Base-by-base conservation (phyloP, 495 filamentous ascomycete species). In the Talaromyces ruber region DNA sequence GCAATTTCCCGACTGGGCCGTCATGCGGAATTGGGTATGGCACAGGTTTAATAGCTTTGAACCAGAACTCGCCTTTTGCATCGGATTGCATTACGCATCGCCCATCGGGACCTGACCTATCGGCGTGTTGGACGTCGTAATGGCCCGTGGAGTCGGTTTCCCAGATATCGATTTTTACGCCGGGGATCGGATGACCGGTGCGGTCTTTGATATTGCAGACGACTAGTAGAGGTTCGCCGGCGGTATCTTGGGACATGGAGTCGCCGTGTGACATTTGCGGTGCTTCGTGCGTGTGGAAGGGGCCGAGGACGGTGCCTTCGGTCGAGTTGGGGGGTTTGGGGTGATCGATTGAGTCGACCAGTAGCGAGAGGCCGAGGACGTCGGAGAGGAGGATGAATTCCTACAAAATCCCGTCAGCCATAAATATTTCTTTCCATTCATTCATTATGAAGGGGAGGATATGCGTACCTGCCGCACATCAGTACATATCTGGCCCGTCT, bases 301-400 rank as follows among this genome's bases (percentile, higher is more conserved):
- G 93, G 0, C 93, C 93, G 0, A 97, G 84, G 29, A 97, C 90
- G 3, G 92, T 92, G 55, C 92, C 90, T 72, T 96, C 92, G 16
- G 92, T 97, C 51, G 83, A 82, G 43, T 73, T 71, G 0, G 84
- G 69, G 0, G 89, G 90, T 70, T 92, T 96, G 62, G 93, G 93
- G 76, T 96, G 92, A 76, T 93, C 91, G 78, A 97, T 95, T 64
- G 81, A 84, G 76, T 96, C 92, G 62, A 97, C 89, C 7, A 97
- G 86, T 60, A 95, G 81, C 29, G 92, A 96, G 50, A 97, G 86
- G 61, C 93, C 93, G 50, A 97, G 83, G 61, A 93, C 81, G 77
- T 97, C 93, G 59, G 89, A 94, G 66, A 97, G 90, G 59, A 96
- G 88, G 74, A 97, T 96, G 80, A 91, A 96, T 81, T 97, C 93